phyloP scores from a whole-genome alignment of 169 alveolate genomes.

The Plasmodium vinckei region DNA sequence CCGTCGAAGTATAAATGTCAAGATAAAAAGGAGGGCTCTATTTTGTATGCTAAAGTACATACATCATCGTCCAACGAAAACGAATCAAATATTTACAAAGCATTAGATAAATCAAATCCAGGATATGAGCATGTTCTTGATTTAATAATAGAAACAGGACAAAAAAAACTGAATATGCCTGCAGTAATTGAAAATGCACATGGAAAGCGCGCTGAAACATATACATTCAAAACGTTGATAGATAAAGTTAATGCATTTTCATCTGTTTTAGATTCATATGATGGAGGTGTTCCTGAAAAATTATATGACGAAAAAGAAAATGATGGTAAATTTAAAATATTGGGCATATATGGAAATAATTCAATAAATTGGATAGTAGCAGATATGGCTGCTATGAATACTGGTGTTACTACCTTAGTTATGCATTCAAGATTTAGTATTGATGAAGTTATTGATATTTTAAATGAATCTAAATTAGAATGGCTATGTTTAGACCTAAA shows the following conservation, averaged over 20 bases:
- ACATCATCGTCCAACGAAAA: neutral
- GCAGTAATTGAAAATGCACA: constrained; percentile 16
- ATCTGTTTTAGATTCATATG: neutral
- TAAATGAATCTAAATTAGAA: constrained; percentile 39
- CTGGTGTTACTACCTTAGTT: constrained; percentile 28
- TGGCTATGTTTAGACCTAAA: constrained; percentile 56
- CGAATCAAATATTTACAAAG: constrained; percentile 17
- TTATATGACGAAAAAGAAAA: constrained; percentile 39
- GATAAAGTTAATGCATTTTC: constrained; percentile 2
- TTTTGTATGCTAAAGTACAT: constrained; percentile 5
- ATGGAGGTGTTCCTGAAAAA: constrained; percentile 54
- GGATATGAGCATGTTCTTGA: constrained; percentile 10
- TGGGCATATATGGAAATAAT: constrained; percentile 59
- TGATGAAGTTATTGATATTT: constrained; percentile 39
- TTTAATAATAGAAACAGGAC: constrained; percentile 3
- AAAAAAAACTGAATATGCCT: neutral
- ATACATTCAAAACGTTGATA: constrained; percentile 17
- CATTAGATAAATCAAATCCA: neutral
- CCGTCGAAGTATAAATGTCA: neutral
- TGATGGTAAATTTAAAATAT: constrained; percentile 21
- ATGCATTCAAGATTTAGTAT: constrained; percentile 70
- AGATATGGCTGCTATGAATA: constrained; percentile 27
- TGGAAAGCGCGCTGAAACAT: constrained; percentile 10
- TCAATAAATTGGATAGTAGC: constrained; percentile 56
- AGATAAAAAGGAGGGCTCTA: neutral